Base-by-base conservation (phyloP, 768 basidiomycete genomes). In the Rhodotorula diobovata region DNA sequence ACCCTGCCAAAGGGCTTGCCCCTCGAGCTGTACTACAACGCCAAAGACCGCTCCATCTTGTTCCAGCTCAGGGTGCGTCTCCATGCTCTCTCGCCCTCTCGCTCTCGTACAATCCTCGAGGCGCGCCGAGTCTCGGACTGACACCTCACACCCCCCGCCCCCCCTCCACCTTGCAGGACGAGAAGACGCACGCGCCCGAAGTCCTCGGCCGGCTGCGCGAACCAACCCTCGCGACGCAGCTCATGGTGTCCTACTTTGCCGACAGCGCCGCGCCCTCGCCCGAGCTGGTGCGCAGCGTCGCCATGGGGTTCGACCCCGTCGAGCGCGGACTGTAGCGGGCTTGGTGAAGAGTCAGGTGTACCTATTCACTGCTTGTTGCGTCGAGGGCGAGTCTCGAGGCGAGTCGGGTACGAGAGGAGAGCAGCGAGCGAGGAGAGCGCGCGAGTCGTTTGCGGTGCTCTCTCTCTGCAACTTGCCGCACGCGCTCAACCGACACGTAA, bases 231-330 rank as follows among this genome's bases (percentile, higher is more conserved):
- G 77, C 78, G 1, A 76, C 72, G 25, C 77, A 81, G 64, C 67
- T 82, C 63, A 80, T 82, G 71, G 67, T 80, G 34, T 79, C 80
- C 1, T 82, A 82, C 76, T 81, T 82, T 57, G 73, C 79, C 4
- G 78, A 80, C 56, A 75, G 61, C 12, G 60, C 56, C 15, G 70
- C 64, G 15, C 65, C 66, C 2, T 71, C 70, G 1, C 34, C 43
- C 35, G 73, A 75, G 64, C 34, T 75, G 21, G 37, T 61, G 39
- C 55, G 60, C 57, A 66, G 61, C 45, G 65, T 63, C 23, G 73
- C 73, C 32, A 66, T 63, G 57, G 73, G 73, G 0, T 56, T 75
- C n/a, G 57, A 53, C n/a, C n/a, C n/a, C n/a, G n/a, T n/a, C n/a
- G n/a, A n/a, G n/a, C n/a, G n/a, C n/a, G n/a, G n/a, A n/a, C n/a